Percentiles rank a stretch among this genome's conserved stretches.
Evolutionary conservation across 208 protist species (phyloP).

Genomic region (Trypanosoma melophagium): DNA sequence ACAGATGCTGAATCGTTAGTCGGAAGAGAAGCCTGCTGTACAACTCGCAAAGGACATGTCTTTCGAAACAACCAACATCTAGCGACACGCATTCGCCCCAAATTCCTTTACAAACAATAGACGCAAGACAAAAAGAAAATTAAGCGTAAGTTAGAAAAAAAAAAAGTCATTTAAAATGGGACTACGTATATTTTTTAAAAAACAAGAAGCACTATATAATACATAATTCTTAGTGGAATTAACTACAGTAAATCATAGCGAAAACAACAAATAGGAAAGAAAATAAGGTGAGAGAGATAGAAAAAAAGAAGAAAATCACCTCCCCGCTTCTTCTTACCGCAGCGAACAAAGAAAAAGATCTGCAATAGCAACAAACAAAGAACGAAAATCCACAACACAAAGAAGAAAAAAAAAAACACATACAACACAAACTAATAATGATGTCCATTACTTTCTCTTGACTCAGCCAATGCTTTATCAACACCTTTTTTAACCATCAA

Average conservation of each 20-base stretch:
- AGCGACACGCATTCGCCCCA: slow-evolving; percentile 32
- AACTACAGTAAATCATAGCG: slow-evolving; percentile 4
- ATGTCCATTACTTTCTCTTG: background rate
- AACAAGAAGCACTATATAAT: slow-evolving; percentile 10
- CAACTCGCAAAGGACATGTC: slow-evolving; percentile 24
- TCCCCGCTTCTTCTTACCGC: too few species aligned
- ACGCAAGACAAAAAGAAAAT: slow-evolving; percentile 15
- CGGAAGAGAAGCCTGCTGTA: slow-evolving; percentile 39
- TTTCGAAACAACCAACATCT: slow-evolving; percentile 25
- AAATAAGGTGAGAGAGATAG: too few species aligned
- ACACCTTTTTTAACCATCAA: slow-evolving; percentile 8
- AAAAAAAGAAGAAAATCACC: too few species aligned
- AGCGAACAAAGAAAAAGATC: background rate
- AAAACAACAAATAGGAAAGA: slow-evolving; percentile 1
- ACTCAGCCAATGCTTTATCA: slow-evolving; percentile 9
- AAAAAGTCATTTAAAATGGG: background rate
- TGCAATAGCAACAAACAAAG: background rate
- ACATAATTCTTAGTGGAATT: background rate
- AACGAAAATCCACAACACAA: background rate
- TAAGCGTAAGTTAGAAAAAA: slow-evolving; percentile 3
- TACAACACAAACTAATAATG: background rate
- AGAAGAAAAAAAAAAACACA: slow-evolving; percentile 4
- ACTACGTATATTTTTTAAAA: background rate
- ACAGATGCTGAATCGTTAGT: slow-evolving; percentile 55
- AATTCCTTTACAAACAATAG: slow-evolving; percentile 7